A percentile compares a stretch with the other conserved stretches of the same genome.
phyloP scores from a whole-genome alignment of 129 eudicot genomes.

The Saussurea involucrata region DNA sequence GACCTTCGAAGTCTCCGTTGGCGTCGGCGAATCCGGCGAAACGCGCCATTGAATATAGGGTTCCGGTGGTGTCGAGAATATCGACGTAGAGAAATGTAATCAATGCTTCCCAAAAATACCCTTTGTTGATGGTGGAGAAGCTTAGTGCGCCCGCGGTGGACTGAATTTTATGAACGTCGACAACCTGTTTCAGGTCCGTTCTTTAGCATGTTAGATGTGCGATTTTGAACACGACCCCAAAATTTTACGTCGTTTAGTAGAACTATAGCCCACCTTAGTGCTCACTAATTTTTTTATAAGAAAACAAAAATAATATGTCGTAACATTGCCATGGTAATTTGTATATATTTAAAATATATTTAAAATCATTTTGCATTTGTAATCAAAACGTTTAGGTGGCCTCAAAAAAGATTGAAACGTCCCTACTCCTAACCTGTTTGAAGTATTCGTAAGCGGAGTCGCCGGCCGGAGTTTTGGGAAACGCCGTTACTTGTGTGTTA shows the following conservation, averaged over 20 bases:
- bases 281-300: no score
- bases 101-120: slow-evolving; percentile 81
- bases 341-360: no score
- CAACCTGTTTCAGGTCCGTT: slow-evolving; percentile 65
- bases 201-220: no score
- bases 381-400: no score
- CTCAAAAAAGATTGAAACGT: no score
- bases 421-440: slow-evolving; percentile 55
- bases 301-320: no score
- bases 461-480: slow-evolving; percentile 70
- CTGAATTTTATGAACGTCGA: slow-evolving; percentile 77
- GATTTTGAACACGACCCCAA: no score
- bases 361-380: no score
- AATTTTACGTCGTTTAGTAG: no score
- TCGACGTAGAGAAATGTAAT: slow-evolving; percentile 82
- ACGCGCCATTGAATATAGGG: slow-evolving; percentile 76
- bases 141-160: slow-evolving; percentile 85
- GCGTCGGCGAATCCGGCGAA: slow-evolving; percentile 78
- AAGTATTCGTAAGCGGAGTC: slow-evolving; percentile 62
- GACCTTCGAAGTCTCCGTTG: slow-evolving; percentile 84
- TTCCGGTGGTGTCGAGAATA: slow-evolving; percentile 82
- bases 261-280: no score
- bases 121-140: slow-evolving; percentile 48
- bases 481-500: slow-evolving; percentile 71
- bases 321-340: no score